These are phyloP conservation scores for Fusarium sublunatum DNA, from an alignment of 2,329 filamentous ascomycete genomes.

Conservation along the genomic window DNA sequence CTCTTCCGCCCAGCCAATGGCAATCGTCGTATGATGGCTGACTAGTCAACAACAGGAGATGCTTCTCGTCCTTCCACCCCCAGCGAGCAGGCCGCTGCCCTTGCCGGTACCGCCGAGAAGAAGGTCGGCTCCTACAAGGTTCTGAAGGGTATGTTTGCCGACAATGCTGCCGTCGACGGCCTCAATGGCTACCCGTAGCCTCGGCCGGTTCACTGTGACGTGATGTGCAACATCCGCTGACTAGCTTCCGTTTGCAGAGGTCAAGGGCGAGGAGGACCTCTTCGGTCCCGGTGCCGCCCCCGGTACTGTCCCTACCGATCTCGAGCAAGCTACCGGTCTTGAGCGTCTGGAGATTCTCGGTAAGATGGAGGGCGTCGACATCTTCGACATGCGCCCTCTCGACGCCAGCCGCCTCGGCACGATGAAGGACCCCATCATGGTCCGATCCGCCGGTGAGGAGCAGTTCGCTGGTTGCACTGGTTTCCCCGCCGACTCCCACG, in stretches of 20 bases:
- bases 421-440: conserved; percentile 86
- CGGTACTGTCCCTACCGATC: conserved; percentile 90
- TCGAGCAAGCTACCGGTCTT: conserved; percentile 95
- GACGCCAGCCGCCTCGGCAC: conserved; percentile 94
- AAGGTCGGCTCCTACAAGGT: conserved; percentile 60
- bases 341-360: conserved; percentile 98
- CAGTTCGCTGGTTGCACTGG: conserved; percentile 98
- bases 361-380: conserved; percentile 98
- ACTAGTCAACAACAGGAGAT: conserved; percentile 49
- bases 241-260: conserved; percentile 67
- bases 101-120: conserved; percentile 56
- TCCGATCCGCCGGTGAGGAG: conserved; percentile 93
- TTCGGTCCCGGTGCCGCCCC: conserved; percentile 81
- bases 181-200: conserved; percentile 35
- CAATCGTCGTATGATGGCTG: conserved; percentile 50
- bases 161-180: conserved; percentile 31
- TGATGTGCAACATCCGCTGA: conserved; percentile 37
- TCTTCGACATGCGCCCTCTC: conserved; percentile 98
- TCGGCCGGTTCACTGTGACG: conserved; percentile 40
- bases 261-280: conserved; percentile 85
- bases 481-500: conserved; percentile 90
- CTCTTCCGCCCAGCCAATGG: conserved; percentile 41
- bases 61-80: conserved; percentile 52
- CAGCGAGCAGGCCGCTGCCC: conserved; percentile 53
- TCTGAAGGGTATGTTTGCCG: conserved; percentile 58